Conservation (phyloP, 2,329 filamentous ascomycete species). For the Arthrobotrys musiformis region DNA sequence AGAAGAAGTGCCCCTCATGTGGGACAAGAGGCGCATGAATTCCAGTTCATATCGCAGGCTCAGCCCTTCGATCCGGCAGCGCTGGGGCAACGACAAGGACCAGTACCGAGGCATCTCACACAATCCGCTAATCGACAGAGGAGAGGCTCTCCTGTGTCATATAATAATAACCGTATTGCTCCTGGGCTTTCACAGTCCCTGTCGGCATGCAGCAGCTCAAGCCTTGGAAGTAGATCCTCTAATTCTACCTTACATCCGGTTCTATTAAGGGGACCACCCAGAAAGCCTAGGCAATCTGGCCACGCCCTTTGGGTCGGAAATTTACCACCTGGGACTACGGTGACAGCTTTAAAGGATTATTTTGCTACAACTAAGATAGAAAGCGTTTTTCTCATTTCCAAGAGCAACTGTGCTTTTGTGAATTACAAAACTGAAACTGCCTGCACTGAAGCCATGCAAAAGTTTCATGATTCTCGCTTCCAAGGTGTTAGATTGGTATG, state of each 20-base stretch:
- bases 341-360: conserved; percentile 88
- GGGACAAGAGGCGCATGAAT: conserved; percentile 33
- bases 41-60: conserved; percentile 9
- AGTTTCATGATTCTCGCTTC: conserved; percentile 91
- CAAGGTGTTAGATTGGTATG: conserved; percentile 87
- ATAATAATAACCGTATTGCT: conserved; percentile 16
- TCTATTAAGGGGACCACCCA: conserved; percentile 71
- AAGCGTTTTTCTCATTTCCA: conserved; percentile 92
- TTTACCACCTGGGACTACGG: conserved; percentile 81
- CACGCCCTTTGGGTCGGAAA: conserved; percentile 98
- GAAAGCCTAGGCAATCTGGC: conserved; percentile 76
- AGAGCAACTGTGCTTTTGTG: conserved; percentile 96
- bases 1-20: conserved; percentile 49
- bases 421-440: conserved; percentile 86
- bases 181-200: conserved; percentile 32
- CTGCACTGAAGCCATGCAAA: conserved; percentile 79
- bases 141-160: conserved; percentile 50
- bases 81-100: conserved; percentile 30
- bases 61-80: neutral
- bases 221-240: conserved; percentile 37
- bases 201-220: conserved; percentile 25
- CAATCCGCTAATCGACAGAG: conserved; percentile 41
- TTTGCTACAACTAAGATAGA: conserved; percentile 83
- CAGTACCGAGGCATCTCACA: conserved; percentile 38
- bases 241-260: conserved; percentile 54